Percentiles rank a stretch among this genome's conserved stretches.
Conservation (phyloP, 169 alveolate species). For the Plasmodium vinckei region DNA sequence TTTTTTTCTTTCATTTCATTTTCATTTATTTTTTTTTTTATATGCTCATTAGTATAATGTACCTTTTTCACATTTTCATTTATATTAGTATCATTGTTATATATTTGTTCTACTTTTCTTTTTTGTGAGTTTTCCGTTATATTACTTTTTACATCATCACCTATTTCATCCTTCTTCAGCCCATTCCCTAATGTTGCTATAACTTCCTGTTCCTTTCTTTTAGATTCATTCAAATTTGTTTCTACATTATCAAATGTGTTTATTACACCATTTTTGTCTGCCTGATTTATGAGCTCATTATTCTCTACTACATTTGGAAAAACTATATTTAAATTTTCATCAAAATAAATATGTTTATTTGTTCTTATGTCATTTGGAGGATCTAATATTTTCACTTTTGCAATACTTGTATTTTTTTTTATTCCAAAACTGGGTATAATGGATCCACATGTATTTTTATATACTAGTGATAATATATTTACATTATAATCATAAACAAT, state of each 20-base stretch:
- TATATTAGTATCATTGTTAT: too few species aligned
- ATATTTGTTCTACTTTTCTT: neutral
- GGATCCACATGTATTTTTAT: constrained; percentile 43
- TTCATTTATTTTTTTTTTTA: too few species aligned
- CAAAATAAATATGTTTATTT: neutral
- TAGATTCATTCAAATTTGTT: neutral
- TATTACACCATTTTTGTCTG: neutral
- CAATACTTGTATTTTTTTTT: constrained; percentile 27
- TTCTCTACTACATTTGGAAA: neutral
- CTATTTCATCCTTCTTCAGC: neutral
- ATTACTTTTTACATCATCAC: neutral
- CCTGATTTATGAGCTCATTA: neutral
- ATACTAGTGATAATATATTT: constrained; percentile 41
- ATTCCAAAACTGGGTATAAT: constrained; percentile 57
- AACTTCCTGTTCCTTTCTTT: neutral
- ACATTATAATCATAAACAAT: constrained; percentile 25
- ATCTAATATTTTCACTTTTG: constrained; percentile 15
- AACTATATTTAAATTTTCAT: neutral
- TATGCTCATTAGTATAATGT: too few species aligned
- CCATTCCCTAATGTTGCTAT: too few species aligned
- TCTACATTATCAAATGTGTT: neutral
- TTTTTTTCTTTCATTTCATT: too few species aligned
- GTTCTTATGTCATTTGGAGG: neutral
- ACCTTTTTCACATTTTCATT: too few species aligned
- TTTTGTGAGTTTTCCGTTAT: neutral